Evolutionary conservation across 768 basidiomycete genomes (phyloP).

Genomic region (Leucosporidium yakuticum): DNA sequence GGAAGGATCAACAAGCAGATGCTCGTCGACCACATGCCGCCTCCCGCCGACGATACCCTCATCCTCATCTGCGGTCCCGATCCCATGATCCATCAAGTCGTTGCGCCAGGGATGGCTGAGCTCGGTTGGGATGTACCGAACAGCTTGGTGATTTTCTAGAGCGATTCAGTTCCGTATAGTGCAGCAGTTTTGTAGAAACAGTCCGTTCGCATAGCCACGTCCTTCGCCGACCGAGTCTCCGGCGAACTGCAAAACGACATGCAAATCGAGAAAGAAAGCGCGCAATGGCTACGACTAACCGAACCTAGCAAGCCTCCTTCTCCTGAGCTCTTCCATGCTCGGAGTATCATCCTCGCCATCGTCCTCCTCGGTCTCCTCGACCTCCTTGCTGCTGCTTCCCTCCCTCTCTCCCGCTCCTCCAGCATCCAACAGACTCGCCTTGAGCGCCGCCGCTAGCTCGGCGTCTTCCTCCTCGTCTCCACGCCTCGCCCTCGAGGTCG

Average conservation of each 20-base stretch:
- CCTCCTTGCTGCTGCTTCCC: constrained; percentile 7
- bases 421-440: constrained; percentile 9
- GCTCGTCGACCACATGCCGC: constrained; percentile 48
- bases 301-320: constrained; percentile 29
- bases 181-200: too few species aligned
- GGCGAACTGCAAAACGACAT: too few species aligned
- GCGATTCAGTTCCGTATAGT: background rate
- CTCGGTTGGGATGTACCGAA: constrained; percentile 46
- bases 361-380: background rate
- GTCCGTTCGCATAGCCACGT: too few species aligned
- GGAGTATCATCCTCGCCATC: constrained; percentile 23
- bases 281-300: background rate
- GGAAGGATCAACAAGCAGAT: constrained; percentile 49
- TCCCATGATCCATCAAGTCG: constrained; percentile 39
- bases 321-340: constrained; percentile 25
- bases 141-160: constrained; percentile 44
- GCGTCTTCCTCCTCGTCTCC: constrained; percentile 13
- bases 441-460: constrained; percentile 16
- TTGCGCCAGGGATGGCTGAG: constrained; percentile 40
- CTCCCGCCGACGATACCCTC: constrained; percentile 45
- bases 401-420: background rate
- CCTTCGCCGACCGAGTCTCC: too few species aligned
- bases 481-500: background rate
- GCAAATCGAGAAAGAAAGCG: too few species aligned
- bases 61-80: constrained; percentile 54